Conservation (phyloP, 768 basidiomycete genomes). For the Pulveroboletus sp. region DNA sequence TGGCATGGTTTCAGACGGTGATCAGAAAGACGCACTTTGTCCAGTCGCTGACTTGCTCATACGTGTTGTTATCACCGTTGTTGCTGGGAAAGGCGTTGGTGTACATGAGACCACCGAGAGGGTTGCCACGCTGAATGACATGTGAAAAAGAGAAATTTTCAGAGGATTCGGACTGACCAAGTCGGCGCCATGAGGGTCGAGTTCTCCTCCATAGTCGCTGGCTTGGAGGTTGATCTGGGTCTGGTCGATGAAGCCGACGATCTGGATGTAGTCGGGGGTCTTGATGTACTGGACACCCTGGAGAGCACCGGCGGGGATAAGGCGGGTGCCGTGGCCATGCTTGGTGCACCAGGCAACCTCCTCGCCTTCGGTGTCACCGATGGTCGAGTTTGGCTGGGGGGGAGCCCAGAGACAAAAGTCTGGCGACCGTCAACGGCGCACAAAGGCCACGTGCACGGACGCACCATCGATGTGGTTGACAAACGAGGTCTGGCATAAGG, state of each 20-base stretch:
- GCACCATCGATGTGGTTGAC: conserved; percentile 53
- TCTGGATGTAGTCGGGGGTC: conserved; percentile 56
- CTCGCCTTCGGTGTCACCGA: conserved; percentile 64
- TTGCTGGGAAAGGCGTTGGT: conserved; percentile 54
- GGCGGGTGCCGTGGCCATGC: conserved; percentile 62
- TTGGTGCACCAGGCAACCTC: conserved; percentile 80
- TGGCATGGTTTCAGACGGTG: neutral
- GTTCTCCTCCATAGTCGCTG: conserved; percentile 69
- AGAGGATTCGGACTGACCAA: conserved; percentile 30
- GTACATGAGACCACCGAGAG: conserved; percentile 67
- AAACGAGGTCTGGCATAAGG: conserved; percentile 68
- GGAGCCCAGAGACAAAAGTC: conserved; percentile 74
- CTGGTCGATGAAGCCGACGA: conserved; percentile 69
- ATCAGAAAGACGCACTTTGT: conserved; percentile 44
- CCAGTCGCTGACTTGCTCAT: conserved; percentile 64
- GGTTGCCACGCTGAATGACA: conserved; percentile 64
- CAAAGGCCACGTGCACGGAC: neutral
- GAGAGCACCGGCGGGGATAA: conserved; percentile 65
- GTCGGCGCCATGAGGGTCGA: conserved; percentile 75
- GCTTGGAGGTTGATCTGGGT: conserved; percentile 47
- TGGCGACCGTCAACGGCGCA: conserved; percentile 19
- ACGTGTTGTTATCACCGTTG: conserved; percentile 38
- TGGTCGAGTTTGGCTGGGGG: conserved; percentile 43
- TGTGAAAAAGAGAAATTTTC: conserved; percentile 18
- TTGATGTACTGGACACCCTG: conserved; percentile 60